These are phyloP conservation scores for Jacaranda copaia DNA, from an alignment of 257 asterid species.

Conservation along the genomic window DNA sequence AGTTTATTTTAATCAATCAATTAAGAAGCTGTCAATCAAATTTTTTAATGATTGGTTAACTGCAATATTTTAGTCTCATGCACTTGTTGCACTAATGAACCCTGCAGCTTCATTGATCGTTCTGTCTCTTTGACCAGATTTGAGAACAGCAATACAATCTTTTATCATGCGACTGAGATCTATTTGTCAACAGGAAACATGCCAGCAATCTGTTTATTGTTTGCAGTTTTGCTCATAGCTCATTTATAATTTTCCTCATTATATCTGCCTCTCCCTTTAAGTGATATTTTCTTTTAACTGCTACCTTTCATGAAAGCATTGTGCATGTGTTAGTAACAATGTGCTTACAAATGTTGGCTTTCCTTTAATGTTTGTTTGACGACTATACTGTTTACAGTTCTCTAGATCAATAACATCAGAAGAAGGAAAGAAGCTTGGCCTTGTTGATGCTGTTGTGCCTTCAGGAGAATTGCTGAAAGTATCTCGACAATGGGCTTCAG, in stretches of 20 bases:
- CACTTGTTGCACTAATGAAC: neutral
- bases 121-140: constrained; percentile 6
- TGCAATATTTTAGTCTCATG: neutral
- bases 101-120: constrained; percentile 1
- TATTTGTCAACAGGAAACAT: constrained; percentile 16
- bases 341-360: constrained; percentile 19
- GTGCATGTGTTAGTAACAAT: constrained; percentile 17
- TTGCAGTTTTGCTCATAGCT: neutral
- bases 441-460: constrained; percentile 82
- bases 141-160: constrained; percentile 4
- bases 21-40: neutral
- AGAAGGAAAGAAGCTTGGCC: constrained; percentile 90
- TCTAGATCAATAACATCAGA: constrained; percentile 83
- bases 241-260: neutral
- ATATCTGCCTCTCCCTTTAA: constrained; percentile 1
- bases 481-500: constrained; percentile 87
- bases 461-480: constrained; percentile 75
- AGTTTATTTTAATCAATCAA: constrained; percentile 1
- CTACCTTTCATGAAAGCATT: constrained; percentile 15
- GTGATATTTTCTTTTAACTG: neutral
- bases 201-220: constrained; percentile 10
- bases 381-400: constrained; percentile 53
- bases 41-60: neutral
- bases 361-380: constrained; percentile 15
- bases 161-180: constrained; percentile 19